Base-by-base conservation (phyloP, 164 flowering plant species). In the Saururus chinensis region DNA sequence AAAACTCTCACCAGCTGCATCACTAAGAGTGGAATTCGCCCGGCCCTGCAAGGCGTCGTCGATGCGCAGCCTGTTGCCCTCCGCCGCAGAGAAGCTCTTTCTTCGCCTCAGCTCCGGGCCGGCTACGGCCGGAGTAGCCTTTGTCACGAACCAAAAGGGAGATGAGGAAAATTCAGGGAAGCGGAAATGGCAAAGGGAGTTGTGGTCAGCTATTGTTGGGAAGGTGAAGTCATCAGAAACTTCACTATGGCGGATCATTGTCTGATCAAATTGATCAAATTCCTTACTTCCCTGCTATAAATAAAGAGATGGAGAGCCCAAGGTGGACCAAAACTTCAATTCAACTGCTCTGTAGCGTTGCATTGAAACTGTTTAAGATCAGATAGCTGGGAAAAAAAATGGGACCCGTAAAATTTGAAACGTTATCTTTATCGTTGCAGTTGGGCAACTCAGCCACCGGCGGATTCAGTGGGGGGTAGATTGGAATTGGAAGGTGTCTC, bases 151-250 rank as follows among this genome's bases (percentile, higher is more conserved):
- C 86, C 86, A 82, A 20, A 78, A 53, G 26, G 83, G 75, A 42
- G 66, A 40, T 14, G 59, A 1, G 73, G 79, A 0, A 82, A 82
- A 42, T 60, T 70, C 25, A 58, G 52, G 60, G 30, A 24, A 40
- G 45, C 17, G 49, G 66, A 67, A 24, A 68, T 51, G 56, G 49
- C 41, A 14, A 53, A 0, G 67, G 49, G 67, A 64, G 54, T 45
- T 51, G 24, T 56, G 14, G 7, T 64, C 70, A 10, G 72, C 14
- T n/a, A 71, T 42, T 2, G 63, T 41, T 0, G 86, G 86, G 68
- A 82, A 82, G 69, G 71, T 78, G 71, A 82, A 82, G 53, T 80
- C 86, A 24, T 76, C 81, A 17, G 66, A n/a, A 24, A 52, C 64
- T 66, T 67, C 66, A 60, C 60, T 30, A 57, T 40, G 20, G 26